Base-by-base conservation (phyloP, 805 yeast species). In the Sugiyamaella lignohabitans region DNA sequence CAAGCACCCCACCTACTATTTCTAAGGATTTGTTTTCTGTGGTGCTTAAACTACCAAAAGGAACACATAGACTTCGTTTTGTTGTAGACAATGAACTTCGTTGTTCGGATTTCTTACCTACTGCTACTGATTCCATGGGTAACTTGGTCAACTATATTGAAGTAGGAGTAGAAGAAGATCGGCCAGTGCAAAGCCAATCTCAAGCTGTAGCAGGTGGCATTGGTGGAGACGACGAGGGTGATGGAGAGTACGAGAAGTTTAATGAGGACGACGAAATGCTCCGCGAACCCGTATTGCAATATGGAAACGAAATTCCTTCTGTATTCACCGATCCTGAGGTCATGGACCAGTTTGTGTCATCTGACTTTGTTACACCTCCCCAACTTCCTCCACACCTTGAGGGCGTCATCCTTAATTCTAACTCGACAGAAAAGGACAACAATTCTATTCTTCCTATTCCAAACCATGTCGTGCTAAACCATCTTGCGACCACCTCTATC, bases 301-400 rank as follows among this genome's bases (percentile, higher is more conserved):
- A 66, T 55, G 59, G 69, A 6, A 57, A 53, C 38, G 70, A 68
- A 47, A 69, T 70, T 44, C 74, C 74, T 11, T 68, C 59, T 24
- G 66, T 70, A 24, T 70, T 71, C 49, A 63, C 66, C 5, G 65
- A 67, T 40, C 66, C 71, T 8, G 71, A 68, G 83, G 68, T 65
- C 6, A 57, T 68, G 49, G 72, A 68, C 50, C 54, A 60, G 42
- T 62, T 64, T 48, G 59, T 67, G 22, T 56, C 68, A 8, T 62
- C 63, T 23, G 76, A 68, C 46, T 65, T 67, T 45, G 66, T 89
- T 45, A 87, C 94, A 24, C 98, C 98, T 18, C 98, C 98, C 19
- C 95, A 85, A 61, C 72, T 93, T 42, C 98, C 98, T 5, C 98
- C 98, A 6, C 98, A 91, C 64, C 72, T 93, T 50, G 98, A 93